These are phyloP conservation scores for Perilla frutescens DNA, from an alignment of 257 asterid genomes.

Conservation along the genomic window DNA sequence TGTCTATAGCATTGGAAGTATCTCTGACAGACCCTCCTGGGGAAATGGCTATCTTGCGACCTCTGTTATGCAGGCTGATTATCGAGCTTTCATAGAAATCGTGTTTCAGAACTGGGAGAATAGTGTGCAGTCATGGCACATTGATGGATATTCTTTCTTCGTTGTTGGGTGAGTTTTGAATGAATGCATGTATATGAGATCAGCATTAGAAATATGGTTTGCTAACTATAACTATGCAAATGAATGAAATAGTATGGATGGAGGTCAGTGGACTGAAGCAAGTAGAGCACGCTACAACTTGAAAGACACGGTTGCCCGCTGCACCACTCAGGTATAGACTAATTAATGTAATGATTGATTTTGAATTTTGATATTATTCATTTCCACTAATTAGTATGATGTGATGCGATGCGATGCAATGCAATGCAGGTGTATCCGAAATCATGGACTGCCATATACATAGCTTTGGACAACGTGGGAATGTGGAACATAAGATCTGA, in stretches of 20 bases:
- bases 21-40: constrained; percentile 61
- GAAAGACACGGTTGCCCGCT: constrained; percentile 80
- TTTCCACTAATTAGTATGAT: not conserved
- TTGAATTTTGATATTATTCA: not conserved
- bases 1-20: constrained; percentile 69
- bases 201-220: not conserved
- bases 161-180: constrained; percentile 76
- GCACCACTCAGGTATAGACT: constrained; percentile 71
- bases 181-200: not conserved
- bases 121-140: constrained; percentile 91
- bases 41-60: constrained; percentile 69
- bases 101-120: constrained; percentile 91
- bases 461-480: constrained; percentile 93
- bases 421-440: constrained; percentile 74
- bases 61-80: constrained; percentile 82
- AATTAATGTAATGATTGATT: not conserved
- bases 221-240: constrained; percentile 29
- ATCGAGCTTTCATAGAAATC: constrained; percentile 67
- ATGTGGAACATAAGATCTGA: constrained; percentile 96
- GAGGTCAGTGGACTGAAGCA: constrained; percentile 83
- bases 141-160: constrained; percentile 84
- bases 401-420: not conserved
- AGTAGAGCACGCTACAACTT: constrained; percentile 70
- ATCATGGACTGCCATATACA: constrained; percentile 85
- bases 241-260: constrained; percentile 68